These are phyloP conservation scores for Plasmopara muralis DNA, from an alignment of 352 stramenopile genomes.

Conservation along the genomic window DNA sequence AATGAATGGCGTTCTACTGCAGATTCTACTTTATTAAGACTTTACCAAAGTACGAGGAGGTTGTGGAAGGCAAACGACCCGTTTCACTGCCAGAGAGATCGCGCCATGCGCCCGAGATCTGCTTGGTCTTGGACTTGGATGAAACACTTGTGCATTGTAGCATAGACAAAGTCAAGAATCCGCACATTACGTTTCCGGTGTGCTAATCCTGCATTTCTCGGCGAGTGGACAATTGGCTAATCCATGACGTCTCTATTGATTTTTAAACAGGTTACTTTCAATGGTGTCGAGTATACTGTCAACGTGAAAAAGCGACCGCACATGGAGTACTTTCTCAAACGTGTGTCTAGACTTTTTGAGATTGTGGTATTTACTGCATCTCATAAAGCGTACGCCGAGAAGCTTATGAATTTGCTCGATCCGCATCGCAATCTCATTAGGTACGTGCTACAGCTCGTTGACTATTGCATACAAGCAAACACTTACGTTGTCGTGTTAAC, in stretches of 20 bases:
- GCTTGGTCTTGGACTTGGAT: conserved; percentile 95
- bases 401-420: conserved; percentile 96
- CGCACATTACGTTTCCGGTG: conserved; percentile 95
- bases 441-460: conserved; percentile 21
- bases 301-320: conserved; percentile 95
- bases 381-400: conserved; percentile 93
- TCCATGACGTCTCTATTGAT: not conserved
- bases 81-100: conserved; percentile 53
- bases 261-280: conserved; percentile 81
- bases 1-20: not conserved
- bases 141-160: conserved; percentile 99
- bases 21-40: conserved; percentile 87
- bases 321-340: conserved; percentile 93
- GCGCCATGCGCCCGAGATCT: conserved; percentile 57
- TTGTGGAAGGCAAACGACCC: conserved; percentile 42
- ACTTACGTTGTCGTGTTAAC: conserved; percentile 7
- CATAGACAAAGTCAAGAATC: conserved; percentile 91
- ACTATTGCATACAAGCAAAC: not conserved
- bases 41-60: conserved; percentile 70
- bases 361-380: conserved; percentile 99
- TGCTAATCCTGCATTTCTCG: not conserved
- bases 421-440: conserved; percentile 86
- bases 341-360: conserved; percentile 92
- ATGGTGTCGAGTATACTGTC: conserved; percentile 93
- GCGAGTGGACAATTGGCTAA: not conserved